These are phyloP conservation scores for Blastobotrys elegans DNA, from an alignment of 1,139 yeast genomes.

Conservation along the genomic window DNA sequence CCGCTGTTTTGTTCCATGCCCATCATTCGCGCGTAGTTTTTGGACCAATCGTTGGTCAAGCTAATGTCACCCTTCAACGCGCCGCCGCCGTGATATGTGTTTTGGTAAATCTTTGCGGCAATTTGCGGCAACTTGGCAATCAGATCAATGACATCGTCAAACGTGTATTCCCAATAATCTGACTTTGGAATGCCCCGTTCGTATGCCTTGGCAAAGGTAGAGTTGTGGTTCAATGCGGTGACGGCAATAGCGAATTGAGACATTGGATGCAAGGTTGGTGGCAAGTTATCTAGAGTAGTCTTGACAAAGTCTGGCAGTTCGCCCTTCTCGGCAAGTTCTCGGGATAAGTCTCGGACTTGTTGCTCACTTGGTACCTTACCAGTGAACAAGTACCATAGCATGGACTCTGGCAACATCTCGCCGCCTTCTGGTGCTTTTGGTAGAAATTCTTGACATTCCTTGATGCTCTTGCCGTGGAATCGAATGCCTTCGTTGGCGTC, in stretches of 20 bases:
- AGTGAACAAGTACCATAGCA: constrained; percentile 87
- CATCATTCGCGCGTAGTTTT: constrained; percentile 77
- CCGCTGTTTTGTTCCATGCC: constrained; percentile 78
- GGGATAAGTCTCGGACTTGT: constrained; percentile 70
- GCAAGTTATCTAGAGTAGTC: constrained; percentile 76
- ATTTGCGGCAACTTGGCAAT: constrained; percentile 89
- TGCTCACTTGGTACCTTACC: constrained; percentile 80
- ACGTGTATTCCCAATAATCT: constrained; percentile 89
- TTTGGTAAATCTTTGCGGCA: constrained; percentile 92
- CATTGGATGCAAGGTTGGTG: constrained; percentile 92
- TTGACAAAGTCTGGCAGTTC: constrained; percentile 78
- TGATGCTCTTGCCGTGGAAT: constrained; percentile 50
- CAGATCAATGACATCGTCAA: constrained; percentile 83
- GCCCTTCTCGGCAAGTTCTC: constrained; percentile 82
- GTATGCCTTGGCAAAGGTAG: constrained; percentile 86
- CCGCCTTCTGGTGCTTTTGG: constrained; percentile 51
- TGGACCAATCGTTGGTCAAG: constrained; percentile 80
- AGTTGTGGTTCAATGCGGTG: constrained; percentile 85
- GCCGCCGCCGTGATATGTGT: constrained; percentile 77
- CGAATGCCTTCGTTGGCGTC: constrained; percentile 51
- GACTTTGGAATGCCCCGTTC: constrained; percentile 82
- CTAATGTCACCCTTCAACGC: constrained; percentile 65
- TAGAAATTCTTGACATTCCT: constrained; percentile 43
- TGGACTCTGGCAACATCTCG: constrained; percentile 68
- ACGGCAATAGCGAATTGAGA: constrained; percentile 93